phyloP scores from a whole-genome alignment of 2,329 filamentous ascomycete genomes.

The Ascochyta rabiei region DNA sequence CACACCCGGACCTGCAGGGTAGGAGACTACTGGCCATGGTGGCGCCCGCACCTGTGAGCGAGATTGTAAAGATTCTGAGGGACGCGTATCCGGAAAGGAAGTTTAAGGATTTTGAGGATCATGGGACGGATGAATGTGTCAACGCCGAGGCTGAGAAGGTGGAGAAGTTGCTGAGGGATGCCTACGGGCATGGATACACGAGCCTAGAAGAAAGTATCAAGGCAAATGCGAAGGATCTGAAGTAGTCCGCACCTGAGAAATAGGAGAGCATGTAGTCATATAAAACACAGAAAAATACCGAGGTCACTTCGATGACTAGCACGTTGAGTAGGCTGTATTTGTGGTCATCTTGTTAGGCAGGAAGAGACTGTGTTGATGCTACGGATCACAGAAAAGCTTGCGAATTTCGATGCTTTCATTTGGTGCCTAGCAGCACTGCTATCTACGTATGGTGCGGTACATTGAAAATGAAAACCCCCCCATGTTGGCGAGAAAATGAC shows the following conservation, averaged over 20 bases:
- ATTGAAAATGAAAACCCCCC: not conserved
- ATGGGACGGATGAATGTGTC: constrained; percentile 27
- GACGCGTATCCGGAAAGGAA: constrained; percentile 49
- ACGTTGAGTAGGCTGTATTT: not conserved
- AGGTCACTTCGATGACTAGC: too few relatives aligned
- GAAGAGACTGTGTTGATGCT: not conserved
- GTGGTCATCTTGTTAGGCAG: not conserved
- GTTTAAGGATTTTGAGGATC: constrained; percentile 35
- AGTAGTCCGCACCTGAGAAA: not conserved
- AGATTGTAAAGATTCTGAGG: constrained; percentile 49
- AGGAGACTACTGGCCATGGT: constrained; percentile 64
- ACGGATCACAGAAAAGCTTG: not conserved
- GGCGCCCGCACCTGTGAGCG: constrained; percentile 54
- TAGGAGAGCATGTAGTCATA: too few relatives aligned
- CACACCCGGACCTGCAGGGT: constrained; percentile 53
- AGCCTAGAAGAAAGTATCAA: constrained; percentile 30
- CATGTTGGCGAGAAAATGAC: constrained; percentile 1
- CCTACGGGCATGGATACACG: constrained; percentile 38
- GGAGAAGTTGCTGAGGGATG: constrained; percentile 35
- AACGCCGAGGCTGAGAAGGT: constrained; percentile 24
- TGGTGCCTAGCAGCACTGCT: constrained; percentile 15
- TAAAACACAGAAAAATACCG: too few relatives aligned
- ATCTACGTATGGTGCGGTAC: constrained; percentile 10
- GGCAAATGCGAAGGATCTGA: constrained; percentile 10
- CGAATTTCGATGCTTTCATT: constrained; percentile 12